These are phyloP conservation scores for Fragilariopsis cylindrus DNA, from an alignment of 108 stramenopile species.

Conservation along the genomic window DNA sequence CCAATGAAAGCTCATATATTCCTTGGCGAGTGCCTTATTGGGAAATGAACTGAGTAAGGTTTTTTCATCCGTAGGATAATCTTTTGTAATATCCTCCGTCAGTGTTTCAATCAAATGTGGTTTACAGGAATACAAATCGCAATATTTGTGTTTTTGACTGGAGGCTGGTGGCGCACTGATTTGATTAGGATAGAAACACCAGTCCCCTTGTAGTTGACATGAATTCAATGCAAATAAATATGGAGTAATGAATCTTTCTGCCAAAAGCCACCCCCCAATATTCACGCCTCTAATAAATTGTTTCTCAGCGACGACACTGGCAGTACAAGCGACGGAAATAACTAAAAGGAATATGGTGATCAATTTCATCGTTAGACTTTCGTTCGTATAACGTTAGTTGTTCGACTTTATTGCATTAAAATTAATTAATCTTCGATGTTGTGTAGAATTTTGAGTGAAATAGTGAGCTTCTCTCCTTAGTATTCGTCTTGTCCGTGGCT, in stretches of 20 bases:
- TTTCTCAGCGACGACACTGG: neutral
- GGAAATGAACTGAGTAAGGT: constrained; percentile 33
- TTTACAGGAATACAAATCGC: constrained; percentile 38
- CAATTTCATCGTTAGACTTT: neutral
- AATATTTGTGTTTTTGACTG: constrained; percentile 17
- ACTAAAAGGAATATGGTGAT: neutral
- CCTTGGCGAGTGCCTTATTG: constrained; percentile 28
- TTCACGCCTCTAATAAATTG: constrained; percentile 64
- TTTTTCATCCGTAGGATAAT: constrained; percentile 54
- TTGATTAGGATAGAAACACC: constrained; percentile 55
- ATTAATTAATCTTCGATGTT: no score
- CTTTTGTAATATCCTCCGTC: constrained; percentile 6
- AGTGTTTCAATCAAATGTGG: constrained; percentile 20
- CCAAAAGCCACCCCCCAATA: constrained; percentile 63
- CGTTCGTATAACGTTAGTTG: constrained; percentile 9
- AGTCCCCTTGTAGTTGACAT: constrained; percentile 44
- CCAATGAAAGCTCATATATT: constrained; percentile 62
- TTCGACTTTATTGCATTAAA: neutral
- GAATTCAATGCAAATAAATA: constrained; percentile 56
- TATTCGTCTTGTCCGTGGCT: no score
- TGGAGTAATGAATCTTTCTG: constrained; percentile 75
- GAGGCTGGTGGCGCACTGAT: constrained; percentile 38
- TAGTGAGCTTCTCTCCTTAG: no score
- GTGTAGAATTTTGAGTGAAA: no score
- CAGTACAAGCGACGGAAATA: neutral